Base-by-base conservation (phyloP, 2,329 filamentous ascomycete species). In the Verticillium klebahnii region DNA sequence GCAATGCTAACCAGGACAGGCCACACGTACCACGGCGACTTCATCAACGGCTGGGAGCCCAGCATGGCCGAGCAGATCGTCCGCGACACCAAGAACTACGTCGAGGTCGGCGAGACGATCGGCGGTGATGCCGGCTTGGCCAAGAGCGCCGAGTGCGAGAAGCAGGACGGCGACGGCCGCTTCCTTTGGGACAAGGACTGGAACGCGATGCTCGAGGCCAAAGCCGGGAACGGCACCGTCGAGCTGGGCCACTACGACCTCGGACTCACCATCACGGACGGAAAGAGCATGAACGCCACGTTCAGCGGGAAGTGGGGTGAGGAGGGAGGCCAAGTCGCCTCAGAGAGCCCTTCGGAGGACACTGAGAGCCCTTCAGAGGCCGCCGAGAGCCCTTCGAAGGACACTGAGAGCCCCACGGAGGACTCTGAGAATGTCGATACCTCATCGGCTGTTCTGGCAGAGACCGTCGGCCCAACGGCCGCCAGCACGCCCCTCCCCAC, bases 281-380 rank as follows among this genome's bases (percentile, higher is more conserved):
- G 57, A 25, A 50, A 58, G 37, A 58, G 57, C 25, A 58, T 58
- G 57, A 58, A 58, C 31, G 57, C 57, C 57, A 58, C 57, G 12
- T 58, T 58, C 25, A 58, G 37, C 25, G 57, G 57, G 8, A 58
- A 50, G 50, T 58, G 57, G 57, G 57, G 57, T 23, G 57, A 58
- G 37, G 57, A 58, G 39, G 57, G 37, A 7, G 15, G 29, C 8
- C 9, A 8, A n/a, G 12, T 14, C 15, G 39, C 3, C 14, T 6
- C 14, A 5, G 55, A 12, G 4, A 40, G 12, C 15, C 15, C 23
- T n/a, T 11, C 37, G 17, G 39, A 45, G 56, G 7, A 19, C 23
- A 7, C 7, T 3, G 14, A 9, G 34, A 14, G 3, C 34, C 14
- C 34, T 36, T 5, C 5, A 1, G 5, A 29, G 29, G 1, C 5